Conservation (phyloP, 2,329 filamentous ascomycete genomes). For the Fusarium temperatum region DNA sequence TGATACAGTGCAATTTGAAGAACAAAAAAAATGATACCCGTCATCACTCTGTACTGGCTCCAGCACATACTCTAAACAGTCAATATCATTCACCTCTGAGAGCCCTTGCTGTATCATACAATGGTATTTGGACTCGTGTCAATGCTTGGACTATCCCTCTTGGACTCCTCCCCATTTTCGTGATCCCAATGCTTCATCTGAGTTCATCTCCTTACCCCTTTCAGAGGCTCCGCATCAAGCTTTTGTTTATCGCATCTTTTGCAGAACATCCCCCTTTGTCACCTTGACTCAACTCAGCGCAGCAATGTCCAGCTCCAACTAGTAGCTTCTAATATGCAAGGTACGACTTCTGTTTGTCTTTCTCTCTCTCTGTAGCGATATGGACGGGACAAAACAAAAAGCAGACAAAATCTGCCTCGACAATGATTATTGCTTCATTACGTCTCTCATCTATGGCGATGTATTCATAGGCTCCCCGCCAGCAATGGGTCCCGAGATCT, state of each 20-base stretch:
- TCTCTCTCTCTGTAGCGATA: slow-evolving; percentile 27
- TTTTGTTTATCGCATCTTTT: slow-evolving; percentile 17
- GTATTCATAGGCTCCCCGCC: slow-evolving; percentile 71
- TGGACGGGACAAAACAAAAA: slow-evolving; percentile 31
- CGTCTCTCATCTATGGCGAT: slow-evolving; percentile 65
- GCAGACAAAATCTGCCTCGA: slow-evolving; percentile 35
- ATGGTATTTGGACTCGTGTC: slow-evolving; percentile 32
- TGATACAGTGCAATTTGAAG: background rate
- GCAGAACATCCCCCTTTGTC: slow-evolving; percentile 4
- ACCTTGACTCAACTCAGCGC: background rate
- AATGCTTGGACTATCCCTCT: slow-evolving; percentile 24
- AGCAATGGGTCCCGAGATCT: slow-evolving; percentile 56
- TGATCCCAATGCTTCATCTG: slow-evolving; percentile 3
- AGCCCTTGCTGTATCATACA: slow-evolving; percentile 41
- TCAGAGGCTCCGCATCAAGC: slow-evolving; percentile 4
- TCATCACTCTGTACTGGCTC: slow-evolving; percentile 4
- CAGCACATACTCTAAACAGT: slow-evolving; percentile 29
- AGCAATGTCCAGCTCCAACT: slow-evolving; percentile 18
- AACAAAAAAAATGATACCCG: slow-evolving; percentile 24
- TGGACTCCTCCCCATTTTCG: background rate
- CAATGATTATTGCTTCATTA: slow-evolving; percentile 66
- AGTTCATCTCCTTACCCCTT: background rate
- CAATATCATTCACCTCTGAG: slow-evolving; percentile 37
- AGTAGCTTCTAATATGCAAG: slow-evolving; percentile 40
- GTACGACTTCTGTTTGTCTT: slow-evolving; percentile 23